These are phyloP conservation scores for Echinochloa phyllopogon DNA, from an alignment of 176 grass and related monocot species.

Conservation along the genomic window DNA sequence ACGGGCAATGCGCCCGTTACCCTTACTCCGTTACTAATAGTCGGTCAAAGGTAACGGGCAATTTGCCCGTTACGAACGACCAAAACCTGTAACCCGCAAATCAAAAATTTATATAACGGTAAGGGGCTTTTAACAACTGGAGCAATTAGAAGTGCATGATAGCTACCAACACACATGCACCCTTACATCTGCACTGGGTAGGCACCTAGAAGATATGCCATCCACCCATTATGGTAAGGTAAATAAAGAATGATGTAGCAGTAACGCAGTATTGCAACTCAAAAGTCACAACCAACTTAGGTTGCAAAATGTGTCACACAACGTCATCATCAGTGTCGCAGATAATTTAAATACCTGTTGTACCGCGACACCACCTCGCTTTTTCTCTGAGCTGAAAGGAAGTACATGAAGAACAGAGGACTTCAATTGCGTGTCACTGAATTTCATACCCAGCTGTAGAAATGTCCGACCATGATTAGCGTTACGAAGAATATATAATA, in stretches of 20 bases:
- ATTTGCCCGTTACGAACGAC: too few relatives aligned
- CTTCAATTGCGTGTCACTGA: conserved; percentile 72
- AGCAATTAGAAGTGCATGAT: background rate
- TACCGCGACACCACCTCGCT: conserved; percentile 85
- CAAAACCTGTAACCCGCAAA: too few relatives aligned
- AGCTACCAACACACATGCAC: background rate
- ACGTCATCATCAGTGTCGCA: background rate
- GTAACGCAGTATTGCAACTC: background rate
- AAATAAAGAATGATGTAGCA: background rate
- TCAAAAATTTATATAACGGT: background rate
- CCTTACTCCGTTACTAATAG: too few relatives aligned
- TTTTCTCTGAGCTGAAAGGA: conserved; percentile 96
- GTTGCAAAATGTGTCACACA: background rate
- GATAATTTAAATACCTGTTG: conserved; percentile 58
- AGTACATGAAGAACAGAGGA: conserved; percentile 90
- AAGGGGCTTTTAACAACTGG: background rate
- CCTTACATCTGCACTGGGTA: background rate
- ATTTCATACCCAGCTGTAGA: conserved; percentile 86
- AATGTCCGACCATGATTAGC: conserved; percentile 34
- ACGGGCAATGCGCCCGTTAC: too few relatives aligned
- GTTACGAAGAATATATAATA: background rate
- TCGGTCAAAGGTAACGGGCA: too few relatives aligned
- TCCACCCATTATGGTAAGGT: background rate
- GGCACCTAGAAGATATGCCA: background rate
- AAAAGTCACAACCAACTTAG: background rate